These are phyloP conservation scores for Hyphodiscus hymeniophilus DNA, from an alignment of 495 filamentous ascomycete genomes.

Conservation along the genomic window DNA sequence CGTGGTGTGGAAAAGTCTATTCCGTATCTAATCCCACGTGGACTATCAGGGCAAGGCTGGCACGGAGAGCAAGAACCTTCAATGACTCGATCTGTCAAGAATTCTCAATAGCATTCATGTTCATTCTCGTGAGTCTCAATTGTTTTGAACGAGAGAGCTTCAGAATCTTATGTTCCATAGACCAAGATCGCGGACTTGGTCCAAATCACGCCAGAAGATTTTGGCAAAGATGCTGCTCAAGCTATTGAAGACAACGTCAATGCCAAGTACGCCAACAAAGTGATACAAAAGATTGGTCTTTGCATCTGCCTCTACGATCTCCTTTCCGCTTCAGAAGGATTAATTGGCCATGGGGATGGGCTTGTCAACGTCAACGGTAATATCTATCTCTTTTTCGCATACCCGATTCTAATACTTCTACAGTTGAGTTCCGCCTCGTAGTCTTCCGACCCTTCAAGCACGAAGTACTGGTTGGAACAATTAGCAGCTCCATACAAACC, in stretches of 20 bases:
- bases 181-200: constrained; percentile 81
- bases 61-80: no score
- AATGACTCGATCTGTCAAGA: no score
- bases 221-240: constrained; percentile 64
- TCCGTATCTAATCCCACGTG: no score
- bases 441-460: constrained; percentile 92
- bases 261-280: constrained; percentile 86
- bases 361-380: constrained; percentile 86
- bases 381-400: constrained; percentile 3
- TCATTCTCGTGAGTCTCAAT: constrained; percentile 43
- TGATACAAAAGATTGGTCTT: constrained; percentile 71
- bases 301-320: constrained; percentile 90
- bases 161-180: constrained; percentile 23
- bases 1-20: no score
- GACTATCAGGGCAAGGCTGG: no score
- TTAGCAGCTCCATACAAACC: constrained; percentile 55
- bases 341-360: constrained; percentile 84
- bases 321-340: constrained; percentile 75
- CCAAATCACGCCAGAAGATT: constrained; percentile 79
- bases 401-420: constrained; percentile 6
- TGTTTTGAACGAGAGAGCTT: not conserved
- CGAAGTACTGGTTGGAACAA: constrained; percentile 77
- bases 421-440: constrained; percentile 87
- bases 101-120: constrained; percentile 31
- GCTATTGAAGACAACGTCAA: constrained; percentile 94